Base-by-base conservation (phyloP, 2,329 filamentous ascomycete species). In the Didymella pinodella region DNA sequence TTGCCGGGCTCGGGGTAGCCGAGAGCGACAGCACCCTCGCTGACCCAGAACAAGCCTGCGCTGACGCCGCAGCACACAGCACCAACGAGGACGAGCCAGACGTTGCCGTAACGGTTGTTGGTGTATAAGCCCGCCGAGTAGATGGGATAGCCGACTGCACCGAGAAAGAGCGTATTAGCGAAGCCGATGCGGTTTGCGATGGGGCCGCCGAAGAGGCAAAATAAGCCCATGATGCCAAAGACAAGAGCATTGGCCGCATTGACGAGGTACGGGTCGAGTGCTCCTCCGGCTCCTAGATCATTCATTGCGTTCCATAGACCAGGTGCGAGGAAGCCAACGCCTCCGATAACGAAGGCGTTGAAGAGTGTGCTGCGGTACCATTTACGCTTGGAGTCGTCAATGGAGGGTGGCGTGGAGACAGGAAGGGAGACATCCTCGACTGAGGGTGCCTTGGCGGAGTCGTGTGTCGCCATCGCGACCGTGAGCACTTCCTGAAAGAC, bases 271-370 rank as follows among this genome's bases (percentile, higher is more conserved):
- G 83, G 83, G 46, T 80, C 77, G 57, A 84, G 80, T 1, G 81
- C 81, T 26, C 83, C 83, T 38, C 83, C 83, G 0, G 83, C 84
- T 16, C 84, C 83, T 5, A 84, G 72, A 1, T 78, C 75, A 60
- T 83, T 85, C 81, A 85, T 84, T 1, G 84, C 84, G 66, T 84
- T 85, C 83, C 84, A 86, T 3, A 86, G 69, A 0, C 81, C 81
- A 0, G 81, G 81, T 0, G 80, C 80, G 34, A 83, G 74, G 63
- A 85, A 85, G 1, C 82, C 84, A 0, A 84, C 83, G 14, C 75
- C 77, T 12, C 84, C 83, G 45, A 85, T 84, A 16, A 85, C 75
- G 47, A 80, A 81, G 38, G 82, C 82, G 65, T 85, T 84, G 76
- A 84, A 85, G 1, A 85, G 76, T 0, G 82, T 84, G 2, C 78